A percentile compares a stretch with the other conserved stretches of the same genome.
These are phyloP conservation scores for Phytophthora cactorum DNA, from an alignment of 352 stramenopile species.

Conservation along the genomic window DNA sequence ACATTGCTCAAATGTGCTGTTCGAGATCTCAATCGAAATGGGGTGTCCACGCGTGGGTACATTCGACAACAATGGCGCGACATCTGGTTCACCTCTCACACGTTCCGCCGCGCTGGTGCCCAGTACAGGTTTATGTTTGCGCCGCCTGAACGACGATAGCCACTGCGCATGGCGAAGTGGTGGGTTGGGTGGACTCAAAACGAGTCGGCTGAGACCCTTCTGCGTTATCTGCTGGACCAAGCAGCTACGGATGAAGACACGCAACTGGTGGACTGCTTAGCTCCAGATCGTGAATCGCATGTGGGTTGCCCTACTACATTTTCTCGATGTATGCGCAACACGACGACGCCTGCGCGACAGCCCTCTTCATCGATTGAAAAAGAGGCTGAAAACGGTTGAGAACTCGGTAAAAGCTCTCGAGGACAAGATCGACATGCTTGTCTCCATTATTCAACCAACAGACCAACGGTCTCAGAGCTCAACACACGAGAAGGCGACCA, in stretches of 20 bases:
- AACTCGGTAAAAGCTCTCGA: not conserved
- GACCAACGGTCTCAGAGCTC: no score
- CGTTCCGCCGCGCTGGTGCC: constrained; percentile 9
- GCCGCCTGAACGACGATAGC: constrained; percentile 1
- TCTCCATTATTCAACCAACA: no score
- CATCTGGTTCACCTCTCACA: constrained; percentile 19
- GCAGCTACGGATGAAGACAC: constrained; percentile 11
- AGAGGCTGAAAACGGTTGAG: constrained; percentile 6
- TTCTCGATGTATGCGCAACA: not conserved
- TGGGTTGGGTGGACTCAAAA: constrained; percentile 1
- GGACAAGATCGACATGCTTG: no score
- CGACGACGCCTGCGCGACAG: not conserved
- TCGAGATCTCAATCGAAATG: constrained; percentile 13
- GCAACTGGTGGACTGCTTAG: constrained; percentile 10
- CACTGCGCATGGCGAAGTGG: constrained; percentile 15
- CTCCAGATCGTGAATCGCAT: constrained; percentile 1
- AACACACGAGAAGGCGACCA: no score
- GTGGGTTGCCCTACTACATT: constrained; percentile 2
- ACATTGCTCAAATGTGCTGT: constrained; percentile 15
- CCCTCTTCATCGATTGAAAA: not conserved
- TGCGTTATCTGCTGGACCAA: constrained; percentile 15
- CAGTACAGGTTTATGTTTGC: constrained; percentile 30
- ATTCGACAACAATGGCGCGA: constrained; percentile 2
- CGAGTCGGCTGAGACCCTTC: not conserved
- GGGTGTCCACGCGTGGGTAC: not conserved